Conservation (phyloP, 176 grass and related monocot species). For the Pontederia crassipes region DNA sequence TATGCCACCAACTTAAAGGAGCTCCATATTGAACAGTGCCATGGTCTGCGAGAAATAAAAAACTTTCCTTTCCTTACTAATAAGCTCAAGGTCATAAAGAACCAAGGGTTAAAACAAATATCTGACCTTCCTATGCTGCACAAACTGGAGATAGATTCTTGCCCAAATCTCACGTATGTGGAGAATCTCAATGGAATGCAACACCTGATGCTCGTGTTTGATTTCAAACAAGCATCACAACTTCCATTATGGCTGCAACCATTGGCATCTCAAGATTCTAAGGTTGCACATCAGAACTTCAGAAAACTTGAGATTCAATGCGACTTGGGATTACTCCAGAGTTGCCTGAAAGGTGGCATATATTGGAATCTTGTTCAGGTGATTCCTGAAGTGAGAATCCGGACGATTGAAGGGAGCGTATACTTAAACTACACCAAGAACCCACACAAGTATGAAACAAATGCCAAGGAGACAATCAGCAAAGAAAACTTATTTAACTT, state of each 20-base stretch:
- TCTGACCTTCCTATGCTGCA: slow-evolving; percentile 33
- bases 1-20: slow-evolving; percentile 19
- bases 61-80: slow-evolving; percentile 38
- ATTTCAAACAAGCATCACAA: slow-evolving; percentile 33
- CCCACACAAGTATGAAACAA: not conserved
- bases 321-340: not conserved
- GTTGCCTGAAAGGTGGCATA: not conserved
- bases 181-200: slow-evolving; percentile 38
- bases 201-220: slow-evolving; percentile 33
- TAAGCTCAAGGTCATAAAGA: slow-evolving; percentile 47
- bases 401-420: not conserved
- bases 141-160: slow-evolving; percentile 37
- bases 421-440: not conserved
- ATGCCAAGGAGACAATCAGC: no score
- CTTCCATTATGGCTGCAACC: not conserved
- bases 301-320: not conserved
- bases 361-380: not conserved
- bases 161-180: slow-evolving; percentile 65
- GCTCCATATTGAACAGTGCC: slow-evolving; percentile 36
- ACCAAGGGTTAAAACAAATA: slow-evolving; percentile 44
- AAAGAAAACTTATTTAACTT: no score
- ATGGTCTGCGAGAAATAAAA: slow-evolving; percentile 54
- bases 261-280: not conserved
- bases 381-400: not conserved
- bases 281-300: not conserved